Base-by-base conservation (phyloP, 179 eudicot genomes). In the Pouteria campechiana region DNA sequence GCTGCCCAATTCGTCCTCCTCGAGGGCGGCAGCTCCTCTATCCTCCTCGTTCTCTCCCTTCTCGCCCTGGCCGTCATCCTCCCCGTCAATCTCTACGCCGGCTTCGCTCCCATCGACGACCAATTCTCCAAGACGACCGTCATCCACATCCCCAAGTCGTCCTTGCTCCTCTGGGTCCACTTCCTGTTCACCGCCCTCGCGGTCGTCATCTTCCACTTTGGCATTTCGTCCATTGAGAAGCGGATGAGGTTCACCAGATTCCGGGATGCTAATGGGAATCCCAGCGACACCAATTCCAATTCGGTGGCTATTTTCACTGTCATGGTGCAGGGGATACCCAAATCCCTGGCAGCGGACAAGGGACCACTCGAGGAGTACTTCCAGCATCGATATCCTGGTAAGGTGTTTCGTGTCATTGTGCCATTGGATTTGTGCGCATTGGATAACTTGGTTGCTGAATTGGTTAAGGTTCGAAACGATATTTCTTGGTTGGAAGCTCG, bases 391-490 rank as follows among this genome's bases (percentile, higher is more conserved):
- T 90, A 86, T 50, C 93, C 95, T 0, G 90, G 87, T 10, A 86
- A 86, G 54, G 70, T 90, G 11, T 76, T 52, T 54, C 68, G 46
- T 49, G 78, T 90, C 10, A 67, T 90, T 33, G 79, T 90, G 44
- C 98, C 98, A 1, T 60, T 90, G 85, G 98, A 90, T 69, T 75
- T 90, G 66, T 79, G 90, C 40, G 70, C 83, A 19, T 60, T 90
- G 52, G 95, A 90, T 54, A 90, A 86, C 68, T 70, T 81, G 38
- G 94, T 65, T 7, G 68, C 82, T 29, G 90, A 86, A 21, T 57
- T 90, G 69, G 75, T 86, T 2, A 65, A 58, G 64, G 94, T 76
- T 54, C 72, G 93, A 54, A 86, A 90, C 43, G 75, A 73, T 17
- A 71, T 90, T 39, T 52, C 81, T 1, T 74, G 69, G 58, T 37